Evolutionary conservation across 768 basidiomycete species (phyloP), one percentile per base, ranked within the genome.

Genomic region (Russula earlei): DNA sequence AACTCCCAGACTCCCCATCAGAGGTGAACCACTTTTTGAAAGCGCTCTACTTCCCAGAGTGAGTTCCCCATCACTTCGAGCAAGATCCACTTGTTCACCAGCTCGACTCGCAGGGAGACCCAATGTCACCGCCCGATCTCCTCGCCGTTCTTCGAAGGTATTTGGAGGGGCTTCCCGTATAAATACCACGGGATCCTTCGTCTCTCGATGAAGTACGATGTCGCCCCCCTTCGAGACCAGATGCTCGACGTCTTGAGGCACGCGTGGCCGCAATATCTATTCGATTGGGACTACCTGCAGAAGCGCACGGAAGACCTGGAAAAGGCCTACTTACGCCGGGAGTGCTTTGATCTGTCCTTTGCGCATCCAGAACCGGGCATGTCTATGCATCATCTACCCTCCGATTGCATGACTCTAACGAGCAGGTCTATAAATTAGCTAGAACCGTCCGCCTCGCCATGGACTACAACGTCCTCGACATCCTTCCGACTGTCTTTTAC

Each of bases 151-250:
- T 24, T 42, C 20, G 55, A 56, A 36, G 55, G 55, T 15, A 56
- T 59, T 11, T 60, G 50, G 59, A 58, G 34, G 25, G 55, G 53
- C n/a, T 61, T 59, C 34, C 60, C 60, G 14, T 59, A 25, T n/a
- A 48, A 52, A 20, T 61, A 53, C 29, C 22, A 27, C 8, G 60
- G 57, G 36, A 53, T 53, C n/a, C 60, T 61, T 31, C 60, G 27
- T 19, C 52, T 61, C 3, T 44, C 60, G 1, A 50, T 53, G 42
- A 61, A 61, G 31, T 61, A 61, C 12, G 55, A 53, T 4, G 56
- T 47, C 17, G 19, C 33, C 5, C 36, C 29, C 22, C 50, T 60
- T 22, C 49, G 33, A 36, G 51, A 60, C 3, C 38, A 58, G 41
- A 48, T 60, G 50, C 27, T 58, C 24, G 41, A 43, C 25, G 20